Percentiles rank a stretch among this genome's conserved stretches.
Evolutionary conservation across 495 filamentous ascomycete genomes (phyloP).

Genomic region (Xylaria nigripes): DNA sequence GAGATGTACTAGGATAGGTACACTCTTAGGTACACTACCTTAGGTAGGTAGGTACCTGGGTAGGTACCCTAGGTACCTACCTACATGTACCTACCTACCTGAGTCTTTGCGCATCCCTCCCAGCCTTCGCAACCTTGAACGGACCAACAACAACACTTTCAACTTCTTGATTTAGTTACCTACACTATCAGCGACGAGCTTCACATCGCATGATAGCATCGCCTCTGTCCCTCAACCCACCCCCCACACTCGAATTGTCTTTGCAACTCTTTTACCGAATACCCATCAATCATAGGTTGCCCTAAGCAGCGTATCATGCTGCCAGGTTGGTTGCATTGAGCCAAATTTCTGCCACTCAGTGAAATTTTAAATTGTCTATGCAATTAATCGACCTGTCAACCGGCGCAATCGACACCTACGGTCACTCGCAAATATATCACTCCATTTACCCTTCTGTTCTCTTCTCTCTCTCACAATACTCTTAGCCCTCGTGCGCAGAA

Average conservation of each 20-base stretch:
- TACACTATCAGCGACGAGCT: constrained; percentile 1
- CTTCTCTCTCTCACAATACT: too few relatives aligned
- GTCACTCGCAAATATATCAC: background rate
- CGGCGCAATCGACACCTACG: background rate
- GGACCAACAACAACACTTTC: background rate
- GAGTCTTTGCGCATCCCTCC: background rate
- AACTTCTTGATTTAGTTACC: background rate
- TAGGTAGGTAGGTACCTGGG: too few relatives aligned
- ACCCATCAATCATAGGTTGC: background rate
- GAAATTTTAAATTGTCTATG: background rate
- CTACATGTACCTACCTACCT: background rate
- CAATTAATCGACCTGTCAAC: background rate
- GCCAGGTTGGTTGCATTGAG: background rate
- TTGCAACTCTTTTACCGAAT: background rate
- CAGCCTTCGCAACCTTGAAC: background rate
- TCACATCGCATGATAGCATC: constrained; percentile 5
- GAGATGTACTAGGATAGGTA: too few relatives aligned
- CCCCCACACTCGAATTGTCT: background rate
- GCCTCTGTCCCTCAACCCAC: constrained; percentile 1
- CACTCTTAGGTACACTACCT: too few relatives aligned
- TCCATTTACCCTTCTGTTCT: background rate
- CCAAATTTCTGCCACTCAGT: background rate
- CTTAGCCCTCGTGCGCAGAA: background rate
- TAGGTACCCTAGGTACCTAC: background rate
- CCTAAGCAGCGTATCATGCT: background rate